These are phyloP conservation scores for Juncus effusus DNA, from an alignment of 176 grass and related monocot species.

Conservation along the genomic window DNA sequence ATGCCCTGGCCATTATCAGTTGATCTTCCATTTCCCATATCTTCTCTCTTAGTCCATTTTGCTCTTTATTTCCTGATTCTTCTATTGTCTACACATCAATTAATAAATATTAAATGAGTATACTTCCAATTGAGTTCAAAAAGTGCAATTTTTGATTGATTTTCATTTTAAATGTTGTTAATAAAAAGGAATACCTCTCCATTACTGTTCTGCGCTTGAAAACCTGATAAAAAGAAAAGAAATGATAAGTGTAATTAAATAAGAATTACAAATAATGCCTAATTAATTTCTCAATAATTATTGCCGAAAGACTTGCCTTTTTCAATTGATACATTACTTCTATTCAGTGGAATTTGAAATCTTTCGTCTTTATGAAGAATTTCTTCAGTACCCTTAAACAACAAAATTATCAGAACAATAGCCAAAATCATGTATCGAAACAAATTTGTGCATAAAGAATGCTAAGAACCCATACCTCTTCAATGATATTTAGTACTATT, in stretches of 20 bases:
- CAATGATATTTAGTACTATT: constrained; percentile 16
- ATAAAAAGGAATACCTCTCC: constrained; percentile 14
- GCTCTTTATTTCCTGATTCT: constrained; percentile 28
- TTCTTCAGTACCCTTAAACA: constrained; percentile 20
- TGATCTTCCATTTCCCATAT: constrained; percentile 89
- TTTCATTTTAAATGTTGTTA: constrained; percentile 5
- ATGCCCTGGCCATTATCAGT: constrained; percentile 63
- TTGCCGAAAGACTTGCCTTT: constrained; percentile 15
- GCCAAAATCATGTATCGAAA: not conserved
- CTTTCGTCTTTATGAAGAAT: constrained; percentile 16
- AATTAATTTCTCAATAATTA: not conserved
- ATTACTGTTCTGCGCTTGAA: not conserved
- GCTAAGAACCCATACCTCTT: constrained; percentile 36
- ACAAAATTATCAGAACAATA: not conserved
- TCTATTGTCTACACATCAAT: constrained; percentile 28
- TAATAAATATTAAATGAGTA: constrained; percentile 12
- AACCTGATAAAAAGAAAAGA: constrained; percentile 4
- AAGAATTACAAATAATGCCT: not conserved
- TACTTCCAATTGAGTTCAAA: not conserved
- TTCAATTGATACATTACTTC: constrained; percentile 11
- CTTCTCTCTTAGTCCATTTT: constrained; percentile 46
- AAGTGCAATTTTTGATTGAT: not conserved
- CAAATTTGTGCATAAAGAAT: not conserved
- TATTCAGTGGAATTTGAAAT: constrained; percentile 3
- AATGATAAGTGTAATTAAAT: not conserved